Conservation (phyloP, 345 rosid species). For the Rhodamnia rubescens region DNA sequence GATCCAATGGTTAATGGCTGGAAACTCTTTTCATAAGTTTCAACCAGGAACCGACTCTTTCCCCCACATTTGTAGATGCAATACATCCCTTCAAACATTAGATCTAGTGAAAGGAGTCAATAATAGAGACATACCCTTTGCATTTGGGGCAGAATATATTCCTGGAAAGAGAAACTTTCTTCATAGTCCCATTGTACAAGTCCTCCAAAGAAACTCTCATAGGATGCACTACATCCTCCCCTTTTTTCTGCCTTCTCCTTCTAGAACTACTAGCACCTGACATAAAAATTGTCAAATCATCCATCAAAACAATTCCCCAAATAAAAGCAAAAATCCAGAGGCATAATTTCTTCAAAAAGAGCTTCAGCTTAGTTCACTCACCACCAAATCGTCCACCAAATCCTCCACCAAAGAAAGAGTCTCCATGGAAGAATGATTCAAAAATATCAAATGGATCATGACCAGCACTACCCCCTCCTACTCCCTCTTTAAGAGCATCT, state of each 20-base stretch:
- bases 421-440: constrained; percentile 29
- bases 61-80: neutral
- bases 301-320: neutral
- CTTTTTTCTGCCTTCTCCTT: constrained; percentile 45
- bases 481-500: constrained; percentile 63
- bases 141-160: constrained; percentile 42
- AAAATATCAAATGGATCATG: constrained; percentile 57
- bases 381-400: neutral
- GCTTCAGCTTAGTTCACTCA: neutral
- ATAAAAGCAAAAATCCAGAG: neutral
- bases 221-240: constrained; percentile 46
- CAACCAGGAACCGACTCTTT: neutral
- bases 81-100: neutral
- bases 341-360: neutral
- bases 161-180: constrained; percentile 51
- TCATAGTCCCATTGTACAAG: constrained; percentile 44
- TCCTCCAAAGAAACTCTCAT: constrained; percentile 52
- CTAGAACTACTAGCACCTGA: constrained; percentile 45
- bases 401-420: constrained; percentile 1
- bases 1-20: neutral
- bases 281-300: neutral
- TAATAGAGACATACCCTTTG: constrained; percentile 29
- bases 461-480: constrained; percentile 47
- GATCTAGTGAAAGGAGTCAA: neutral
- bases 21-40: neutral